These are phyloP conservation scores for Wickerhamiella azymoides DNA, from an alignment of 805 yeast species.

Conservation along the genomic window DNA sequence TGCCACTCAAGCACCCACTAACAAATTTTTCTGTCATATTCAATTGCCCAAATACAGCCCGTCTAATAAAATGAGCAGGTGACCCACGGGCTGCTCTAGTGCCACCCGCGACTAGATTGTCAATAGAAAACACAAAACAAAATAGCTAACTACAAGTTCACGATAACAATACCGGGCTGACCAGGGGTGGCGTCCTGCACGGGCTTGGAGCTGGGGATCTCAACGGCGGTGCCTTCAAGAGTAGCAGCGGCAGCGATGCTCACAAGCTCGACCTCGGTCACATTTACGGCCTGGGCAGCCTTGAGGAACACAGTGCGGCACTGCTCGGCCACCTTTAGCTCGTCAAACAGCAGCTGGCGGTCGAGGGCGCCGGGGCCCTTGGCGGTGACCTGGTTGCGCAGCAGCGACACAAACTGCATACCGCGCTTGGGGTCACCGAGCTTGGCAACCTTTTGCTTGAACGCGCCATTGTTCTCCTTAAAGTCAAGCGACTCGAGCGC, in stretches of 20 bases:
- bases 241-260: conserved; percentile 62
- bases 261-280: conserved; percentile 46
- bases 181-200: conserved; percentile 86
- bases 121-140: background rate
- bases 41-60: too few species aligned
- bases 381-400: conserved; percentile 59
- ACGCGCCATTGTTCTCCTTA: conserved; percentile 25
- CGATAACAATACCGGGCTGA: conserved; percentile 70
- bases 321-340: conserved; percentile 45
- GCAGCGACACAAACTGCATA: conserved; percentile 85
- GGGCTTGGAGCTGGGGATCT: conserved; percentile 51
- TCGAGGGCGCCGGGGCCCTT: conserved; percentile 70
- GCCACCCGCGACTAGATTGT: too few species aligned
- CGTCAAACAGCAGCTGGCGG: conserved; percentile 76
- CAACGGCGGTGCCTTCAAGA: conserved; percentile 54
- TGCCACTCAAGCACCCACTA: too few species aligned
- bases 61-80: too few species aligned
- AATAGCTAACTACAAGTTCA: conserved; percentile 28
- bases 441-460: conserved; percentile 28
- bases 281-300: conserved; percentile 46
- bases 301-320: conserved; percentile 44
- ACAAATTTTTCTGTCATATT: too few species aligned
- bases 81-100: too few species aligned
- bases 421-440: conserved; percentile 83
- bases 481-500: conserved; percentile 34